A percentile compares a stretch with the other conserved stretches of the same genome.
Evolutionary conservation across 805 yeast genomes (phyloP).

Genomic region (Yamadazyma sp.): DNA sequence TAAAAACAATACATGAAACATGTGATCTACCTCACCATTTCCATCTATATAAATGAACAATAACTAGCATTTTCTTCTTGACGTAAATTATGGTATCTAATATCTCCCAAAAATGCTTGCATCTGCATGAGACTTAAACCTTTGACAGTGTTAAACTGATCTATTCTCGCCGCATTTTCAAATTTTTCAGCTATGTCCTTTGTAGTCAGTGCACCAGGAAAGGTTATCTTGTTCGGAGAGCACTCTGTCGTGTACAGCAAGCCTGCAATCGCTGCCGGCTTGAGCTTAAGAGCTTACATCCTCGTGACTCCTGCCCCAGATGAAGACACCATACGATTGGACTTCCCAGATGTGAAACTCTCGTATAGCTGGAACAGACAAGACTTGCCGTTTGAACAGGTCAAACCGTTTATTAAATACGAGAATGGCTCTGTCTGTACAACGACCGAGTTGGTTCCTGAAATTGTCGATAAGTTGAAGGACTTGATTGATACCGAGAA

Average conservation of each 20-base stretch:
- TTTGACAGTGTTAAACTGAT: too few species aligned
- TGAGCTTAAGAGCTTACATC: slow-evolving; percentile 80
- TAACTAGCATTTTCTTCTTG: too few species aligned
- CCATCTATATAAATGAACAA: too few species aligned
- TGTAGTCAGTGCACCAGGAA: slow-evolving; percentile 91
- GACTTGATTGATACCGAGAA: slow-evolving; percentile 47
- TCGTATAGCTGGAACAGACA: slow-evolving; percentile 58
- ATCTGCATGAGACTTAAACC: too few species aligned
- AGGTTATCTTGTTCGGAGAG: slow-evolving; percentile 93
- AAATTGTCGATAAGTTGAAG: slow-evolving; percentile 50
- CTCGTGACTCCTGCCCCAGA: slow-evolving; percentile 53
- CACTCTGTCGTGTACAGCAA: slow-evolving; percentile 92
- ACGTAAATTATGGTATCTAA: too few species aligned
- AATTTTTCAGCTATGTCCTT: slow-evolving; percentile 32
- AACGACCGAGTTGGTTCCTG: slow-evolving; percentile 61
- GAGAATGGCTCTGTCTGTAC: slow-evolving; percentile 25
- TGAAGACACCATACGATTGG: slow-evolving; percentile 50
- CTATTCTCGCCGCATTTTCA: too few species aligned
- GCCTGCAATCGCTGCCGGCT: slow-evolving; percentile 96
- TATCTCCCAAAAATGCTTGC: too few species aligned
- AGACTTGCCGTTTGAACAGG: slow-evolving; percentile 61
- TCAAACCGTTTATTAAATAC: slow-evolving; percentile 19
- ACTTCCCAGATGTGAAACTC: slow-evolving; percentile 82
- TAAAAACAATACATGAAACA: too few species aligned
- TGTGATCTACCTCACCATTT: too few species aligned